Conservation (phyloP, 73 alveolate species). For the Urostyla sp. region DNA sequence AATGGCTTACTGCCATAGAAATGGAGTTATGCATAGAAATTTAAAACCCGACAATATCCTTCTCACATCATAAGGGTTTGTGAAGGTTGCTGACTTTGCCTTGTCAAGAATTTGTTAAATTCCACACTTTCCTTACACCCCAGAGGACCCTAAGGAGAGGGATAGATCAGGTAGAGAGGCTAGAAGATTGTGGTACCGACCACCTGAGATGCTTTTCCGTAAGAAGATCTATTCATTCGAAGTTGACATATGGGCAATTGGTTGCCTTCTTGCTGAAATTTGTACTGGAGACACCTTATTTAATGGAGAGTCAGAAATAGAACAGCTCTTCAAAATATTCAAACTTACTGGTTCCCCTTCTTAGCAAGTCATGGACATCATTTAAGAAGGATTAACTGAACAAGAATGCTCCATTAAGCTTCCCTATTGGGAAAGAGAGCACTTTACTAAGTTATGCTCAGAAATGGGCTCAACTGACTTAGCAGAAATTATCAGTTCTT, state of each 20-base stretch:
- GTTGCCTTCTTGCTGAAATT: conserved; percentile 95
- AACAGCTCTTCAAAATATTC: conserved; percentile 83
- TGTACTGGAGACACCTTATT: conserved; percentile 87
- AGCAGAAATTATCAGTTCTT: conserved; percentile 52
- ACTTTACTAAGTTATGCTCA: conserved; percentile 53
- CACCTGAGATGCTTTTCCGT: conserved; percentile 95
- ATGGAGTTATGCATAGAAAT: conserved; percentile 96
- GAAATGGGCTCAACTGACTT: conserved; percentile 54
- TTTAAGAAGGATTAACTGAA: conserved; percentile 3
- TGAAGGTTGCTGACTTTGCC: conserved; percentile 95
- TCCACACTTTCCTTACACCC: conserved; percentile 93
- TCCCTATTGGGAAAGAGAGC: conserved; percentile 80
- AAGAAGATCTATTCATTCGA: conserved; percentile 89
- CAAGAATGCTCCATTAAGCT: conserved; percentile 56
- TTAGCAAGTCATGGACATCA: conserved; percentile 48
- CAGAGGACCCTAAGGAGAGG: conserved; percentile 98
- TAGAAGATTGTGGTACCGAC: conserved; percentile 95
- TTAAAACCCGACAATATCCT: conserved; percentile 96
- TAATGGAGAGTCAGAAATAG: conserved; percentile 91
- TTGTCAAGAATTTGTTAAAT: conserved; percentile 85
- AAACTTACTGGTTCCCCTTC: conserved; percentile 79
- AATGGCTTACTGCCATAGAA: conserved; percentile 67
- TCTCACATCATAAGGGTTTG: conserved; percentile 72
- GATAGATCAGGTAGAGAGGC: conserved; percentile 97
- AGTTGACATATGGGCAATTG: conserved; percentile 96